A percentile compares a stretch with the other conserved stretches of the same genome.
phyloP scores from a whole-genome alignment of 2,329 filamentous ascomycete species.

The Falciphora oryzae region DNA sequence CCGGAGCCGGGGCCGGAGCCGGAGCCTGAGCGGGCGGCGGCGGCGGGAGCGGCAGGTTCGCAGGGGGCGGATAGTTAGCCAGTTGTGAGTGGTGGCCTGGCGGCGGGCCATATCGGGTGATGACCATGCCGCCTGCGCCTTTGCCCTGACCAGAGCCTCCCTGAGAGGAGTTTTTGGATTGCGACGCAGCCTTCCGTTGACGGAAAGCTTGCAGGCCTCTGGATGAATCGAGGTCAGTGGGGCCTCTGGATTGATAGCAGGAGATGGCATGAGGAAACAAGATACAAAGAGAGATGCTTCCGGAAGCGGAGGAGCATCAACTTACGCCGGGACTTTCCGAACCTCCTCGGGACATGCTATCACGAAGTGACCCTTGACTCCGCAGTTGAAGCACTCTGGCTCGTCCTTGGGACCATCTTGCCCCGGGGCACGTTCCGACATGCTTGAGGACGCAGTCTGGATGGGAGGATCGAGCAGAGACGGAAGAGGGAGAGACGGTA shows the following conservation, averaged over 20 bases:
- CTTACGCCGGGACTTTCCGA: conserved; percentile 44
- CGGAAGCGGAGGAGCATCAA: conserved; percentile 15
- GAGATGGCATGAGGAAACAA: conserved; percentile 9
- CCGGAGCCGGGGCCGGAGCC: conserved; percentile 15
- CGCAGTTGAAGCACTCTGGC: conserved; percentile 49
- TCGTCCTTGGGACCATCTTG: conserved; percentile 23
- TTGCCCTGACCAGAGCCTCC: conserved; percentile 14
- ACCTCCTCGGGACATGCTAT: conserved; percentile 48
- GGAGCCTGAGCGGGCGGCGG: conserved; percentile 19
- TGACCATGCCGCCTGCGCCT: conserved; percentile 30
- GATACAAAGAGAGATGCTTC: conserved; percentile 6
- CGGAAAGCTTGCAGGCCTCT: conserved; percentile 21
- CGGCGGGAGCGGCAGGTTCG: conserved; percentile 19
- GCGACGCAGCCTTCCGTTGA: conserved; percentile 17
- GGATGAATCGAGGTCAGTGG: conserved; percentile 1
- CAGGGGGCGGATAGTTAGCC: conserved; percentile 24
- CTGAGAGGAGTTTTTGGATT: conserved; percentile 5
- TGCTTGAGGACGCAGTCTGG: conserved; percentile 6
- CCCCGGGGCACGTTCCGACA: conserved; percentile 23
- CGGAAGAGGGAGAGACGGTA: background rate
- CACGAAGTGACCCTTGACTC: conserved; percentile 43
- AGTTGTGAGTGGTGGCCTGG: conserved; percentile 14
- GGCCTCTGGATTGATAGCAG: conserved; percentile 1
- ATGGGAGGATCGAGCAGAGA: background rate
- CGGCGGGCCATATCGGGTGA: conserved; percentile 31